Evolutionary conservation across 805 yeast genomes (phyloP), one percentile per base, ranked within the genome.

Genomic region (Lachancea thermotolerans): DNA sequence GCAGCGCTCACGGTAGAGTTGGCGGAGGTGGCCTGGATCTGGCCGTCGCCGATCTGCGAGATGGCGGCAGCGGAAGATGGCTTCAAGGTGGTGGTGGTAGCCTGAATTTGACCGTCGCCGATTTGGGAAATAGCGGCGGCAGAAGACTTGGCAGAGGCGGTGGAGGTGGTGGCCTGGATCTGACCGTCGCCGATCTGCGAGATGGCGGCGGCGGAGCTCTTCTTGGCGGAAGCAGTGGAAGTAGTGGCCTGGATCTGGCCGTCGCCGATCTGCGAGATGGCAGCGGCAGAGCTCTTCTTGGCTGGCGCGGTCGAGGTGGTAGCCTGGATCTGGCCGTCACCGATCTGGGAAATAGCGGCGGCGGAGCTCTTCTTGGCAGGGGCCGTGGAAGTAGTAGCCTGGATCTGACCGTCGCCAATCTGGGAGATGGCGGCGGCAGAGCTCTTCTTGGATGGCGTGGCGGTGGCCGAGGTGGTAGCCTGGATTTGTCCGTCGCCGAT

Each of bases 281-380:
- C 67, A 27, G 62, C 58, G 42, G 68, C 63, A 16, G 61, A 52
- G 30, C 55, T 42, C 42, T 69, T 71, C 58, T 21, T 21, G 68
- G 67, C 57, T 48, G 64, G 44, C 40, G 67, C 47, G 33, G 69
- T 57, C 37, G 64, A 52, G 37, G 71, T 64, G 43, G 66, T 50
- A 41, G 58, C 61, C 44, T 58, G 83, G 56, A 78, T 69, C 65
- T 79, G 83, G 59, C 83, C 83, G 54, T 79, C 84, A 56, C 73
- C 74, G 49, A 79, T 79, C 64, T 77, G 59, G 41, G 59, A 56
- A 12, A 49, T 56, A 34, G 56, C 56, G 28, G 64, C 60, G 31
- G 66, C 57, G 15, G 54, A 40, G 35, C 52, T 47, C 43, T 49
- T 49, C 34, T 21, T 21, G 7, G 67, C 40, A 31, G 51, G 35